Percentiles rank a stretch among this genome's conserved stretches.
These are phyloP conservation scores for Ottelia alismoides DNA, from an alignment of 106 monocot species.

Conservation along the genomic window DNA sequence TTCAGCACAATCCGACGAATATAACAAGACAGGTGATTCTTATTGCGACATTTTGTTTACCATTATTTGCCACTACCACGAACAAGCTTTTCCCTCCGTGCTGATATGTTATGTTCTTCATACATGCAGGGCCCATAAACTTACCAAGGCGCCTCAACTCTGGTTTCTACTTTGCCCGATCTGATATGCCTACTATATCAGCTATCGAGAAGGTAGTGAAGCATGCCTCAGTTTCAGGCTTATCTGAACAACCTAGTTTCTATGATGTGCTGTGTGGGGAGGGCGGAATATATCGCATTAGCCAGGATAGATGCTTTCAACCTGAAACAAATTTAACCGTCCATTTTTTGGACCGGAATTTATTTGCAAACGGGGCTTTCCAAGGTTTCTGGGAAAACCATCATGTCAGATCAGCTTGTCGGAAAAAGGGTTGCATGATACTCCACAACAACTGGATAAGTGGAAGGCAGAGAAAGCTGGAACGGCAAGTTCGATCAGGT, in stretches of 20 bases:
- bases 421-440: constrained; percentile 40
- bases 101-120: background rate
- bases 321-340: constrained; percentile 59
- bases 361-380: constrained; percentile 92
- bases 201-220: constrained; percentile 78
- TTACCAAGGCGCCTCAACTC: constrained; percentile 84
- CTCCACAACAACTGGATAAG: constrained; percentile 96
- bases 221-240: constrained; percentile 54
- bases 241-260: constrained; percentile 97
- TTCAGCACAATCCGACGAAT: constrained; percentile 83
- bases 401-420: constrained; percentile 44
- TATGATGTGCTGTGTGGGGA: constrained; percentile 86
- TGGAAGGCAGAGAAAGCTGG: constrained; percentile 62
- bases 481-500: constrained; percentile 60
- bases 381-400: constrained; percentile 59
- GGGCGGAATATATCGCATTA: constrained; percentile 49
- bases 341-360: constrained; percentile 49
- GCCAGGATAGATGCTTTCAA: constrained; percentile 44
- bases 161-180: constrained; percentile 88
- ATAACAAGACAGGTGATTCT: constrained; percentile 62
- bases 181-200: constrained; percentile 48
- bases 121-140: constrained; percentile 73
- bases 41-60: background rate
- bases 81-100: too few species aligned
- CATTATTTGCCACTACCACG: background rate